Percentiles rank a stretch among this genome's conserved stretches.
Conservation (phyloP, 2,329 filamentous ascomycete species). For the Cladosporium sp. region DNA sequence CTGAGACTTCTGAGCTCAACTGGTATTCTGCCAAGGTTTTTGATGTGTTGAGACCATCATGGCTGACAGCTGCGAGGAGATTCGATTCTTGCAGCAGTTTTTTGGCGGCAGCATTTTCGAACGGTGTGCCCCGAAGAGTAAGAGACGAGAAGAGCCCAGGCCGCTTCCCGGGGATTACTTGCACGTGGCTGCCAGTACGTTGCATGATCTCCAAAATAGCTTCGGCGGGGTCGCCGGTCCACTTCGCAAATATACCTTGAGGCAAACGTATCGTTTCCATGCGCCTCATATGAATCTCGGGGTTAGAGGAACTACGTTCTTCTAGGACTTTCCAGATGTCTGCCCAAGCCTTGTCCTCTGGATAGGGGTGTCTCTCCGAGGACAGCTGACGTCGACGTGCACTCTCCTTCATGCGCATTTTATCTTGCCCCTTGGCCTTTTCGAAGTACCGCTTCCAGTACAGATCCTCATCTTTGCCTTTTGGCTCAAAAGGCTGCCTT, state of each 20-base stretch:
- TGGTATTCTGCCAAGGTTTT: constrained; percentile 1
- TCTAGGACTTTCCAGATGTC: constrained; percentile 17
- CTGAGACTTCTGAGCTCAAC: not conserved
- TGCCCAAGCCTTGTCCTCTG: constrained; percentile 14
- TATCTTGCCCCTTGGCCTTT: not conserved
- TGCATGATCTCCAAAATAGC: constrained; percentile 28
- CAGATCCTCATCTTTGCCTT: not conserved
- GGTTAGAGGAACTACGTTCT: constrained; percentile 13
- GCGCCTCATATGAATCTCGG: constrained; percentile 15
- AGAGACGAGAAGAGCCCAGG: constrained; percentile 17
- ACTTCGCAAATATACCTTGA: constrained; percentile 8
- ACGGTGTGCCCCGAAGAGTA: constrained; percentile 19
- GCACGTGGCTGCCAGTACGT: constrained; percentile 27
- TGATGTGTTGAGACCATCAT: not conserved
- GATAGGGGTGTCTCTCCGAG: not conserved
- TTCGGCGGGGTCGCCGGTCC: constrained; percentile 14
- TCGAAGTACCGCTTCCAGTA: not conserved
- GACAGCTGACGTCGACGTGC: not conserved
- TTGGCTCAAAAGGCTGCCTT: too few species aligned
- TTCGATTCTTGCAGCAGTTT: constrained; percentile 15
- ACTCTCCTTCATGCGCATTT: not conserved
- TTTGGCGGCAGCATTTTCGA: constrained; percentile 18
- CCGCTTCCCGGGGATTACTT: constrained; percentile 12
- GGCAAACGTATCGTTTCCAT: constrained; percentile 23
- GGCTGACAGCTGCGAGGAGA: constrained; percentile 11